These are phyloP conservation scores for Pestalotiopsis sp. DNA, from an alignment of 2,329 filamentous ascomycete genomes.

Conservation along the genomic window DNA sequence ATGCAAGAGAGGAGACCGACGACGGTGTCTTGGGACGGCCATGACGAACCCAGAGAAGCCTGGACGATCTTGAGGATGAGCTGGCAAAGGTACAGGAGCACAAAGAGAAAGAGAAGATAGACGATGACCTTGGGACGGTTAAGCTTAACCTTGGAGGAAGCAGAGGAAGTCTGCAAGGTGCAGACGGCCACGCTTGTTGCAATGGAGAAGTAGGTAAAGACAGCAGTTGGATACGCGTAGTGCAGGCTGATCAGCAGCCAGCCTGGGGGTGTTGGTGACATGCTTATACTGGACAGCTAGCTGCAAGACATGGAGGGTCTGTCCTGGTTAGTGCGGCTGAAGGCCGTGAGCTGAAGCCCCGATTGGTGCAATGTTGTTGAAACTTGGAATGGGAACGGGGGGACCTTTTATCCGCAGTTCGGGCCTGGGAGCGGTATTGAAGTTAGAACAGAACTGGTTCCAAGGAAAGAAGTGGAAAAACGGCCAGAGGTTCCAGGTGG, in stretches of 20 bases:
- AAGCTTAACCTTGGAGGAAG: constrained; percentile 33
- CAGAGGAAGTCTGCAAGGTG: constrained; percentile 49
- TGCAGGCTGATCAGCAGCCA: constrained; percentile 46
- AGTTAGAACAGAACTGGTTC: background rate
- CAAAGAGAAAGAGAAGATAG: constrained; percentile 41
- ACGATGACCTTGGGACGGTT: constrained; percentile 44
- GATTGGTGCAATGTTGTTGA: background rate
- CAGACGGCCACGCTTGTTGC: constrained; percentile 52
- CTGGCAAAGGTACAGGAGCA: constrained; percentile 50
- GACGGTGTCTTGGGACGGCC: constrained; percentile 45
- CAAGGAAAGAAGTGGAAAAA: background rate
- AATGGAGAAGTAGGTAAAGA: constrained; percentile 59
- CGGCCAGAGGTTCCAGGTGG: background rate
- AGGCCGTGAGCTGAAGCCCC: background rate
- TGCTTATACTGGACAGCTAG: background rate
- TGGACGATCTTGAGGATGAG: constrained; percentile 39
- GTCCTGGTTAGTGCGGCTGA: background rate
- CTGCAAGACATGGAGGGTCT: background rate
- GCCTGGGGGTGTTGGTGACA: constrained; percentile 2
- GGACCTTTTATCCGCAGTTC: background rate
- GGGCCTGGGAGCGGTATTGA: background rate
- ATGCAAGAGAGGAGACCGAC: constrained; percentile 63
- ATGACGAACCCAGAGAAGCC: constrained; percentile 34
- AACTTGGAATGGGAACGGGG: background rate
- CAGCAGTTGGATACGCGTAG: constrained; percentile 57